These are phyloP conservation scores for Pseudomassariella vexata DNA, from an alignment of 2,329 filamentous ascomycete species.

Conservation along the genomic window DNA sequence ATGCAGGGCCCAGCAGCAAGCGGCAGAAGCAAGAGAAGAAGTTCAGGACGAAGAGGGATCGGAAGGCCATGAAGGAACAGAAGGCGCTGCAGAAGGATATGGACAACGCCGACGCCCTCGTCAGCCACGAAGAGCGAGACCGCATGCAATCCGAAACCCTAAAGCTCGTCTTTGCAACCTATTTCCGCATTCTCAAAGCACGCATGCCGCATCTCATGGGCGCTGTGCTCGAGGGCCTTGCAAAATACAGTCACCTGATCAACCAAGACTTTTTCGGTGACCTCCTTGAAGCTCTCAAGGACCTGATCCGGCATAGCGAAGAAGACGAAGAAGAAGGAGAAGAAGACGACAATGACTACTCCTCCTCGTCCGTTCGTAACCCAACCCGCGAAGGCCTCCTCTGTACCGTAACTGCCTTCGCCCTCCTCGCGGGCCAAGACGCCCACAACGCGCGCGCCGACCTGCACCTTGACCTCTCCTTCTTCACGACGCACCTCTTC, in stretches of 20 bases:
- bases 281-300: slow-evolving; percentile 86
- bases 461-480: slow-evolving; percentile 85
- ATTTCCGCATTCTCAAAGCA: slow-evolving; percentile 89
- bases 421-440: slow-evolving; percentile 92
- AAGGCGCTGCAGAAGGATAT: slow-evolving; percentile 90
- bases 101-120: slow-evolving; percentile 82
- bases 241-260: slow-evolving; percentile 92
- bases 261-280: slow-evolving; percentile 99
- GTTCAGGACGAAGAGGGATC: slow-evolving; percentile 82
- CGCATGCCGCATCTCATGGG: slow-evolving; percentile 83
- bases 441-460: slow-evolving; percentile 75
- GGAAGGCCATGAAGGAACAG: slow-evolving; percentile 78
- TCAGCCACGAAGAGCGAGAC: slow-evolving; percentile 88
- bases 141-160: slow-evolving; percentile 92
- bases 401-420: slow-evolving; percentile 93
- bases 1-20: slow-evolving; percentile 34
- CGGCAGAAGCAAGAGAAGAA: slow-evolving; percentile 70
- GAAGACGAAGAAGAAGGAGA: slow-evolving; percentile 39
- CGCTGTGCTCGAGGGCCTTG: slow-evolving; percentile 90
- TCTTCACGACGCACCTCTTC: slow-evolving; percentile 94
- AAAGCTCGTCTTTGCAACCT: slow-evolving; percentile 90
- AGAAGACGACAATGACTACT: slow-evolving; percentile 36
- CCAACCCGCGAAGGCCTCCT: slow-evolving; percentile 81
- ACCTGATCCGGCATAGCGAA: slow-evolving; percentile 76
- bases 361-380: slow-evolving; percentile 54